Conservation (phyloP, 2,329 filamentous ascomycete genomes). For the Xylariaceae sp. region DNA sequence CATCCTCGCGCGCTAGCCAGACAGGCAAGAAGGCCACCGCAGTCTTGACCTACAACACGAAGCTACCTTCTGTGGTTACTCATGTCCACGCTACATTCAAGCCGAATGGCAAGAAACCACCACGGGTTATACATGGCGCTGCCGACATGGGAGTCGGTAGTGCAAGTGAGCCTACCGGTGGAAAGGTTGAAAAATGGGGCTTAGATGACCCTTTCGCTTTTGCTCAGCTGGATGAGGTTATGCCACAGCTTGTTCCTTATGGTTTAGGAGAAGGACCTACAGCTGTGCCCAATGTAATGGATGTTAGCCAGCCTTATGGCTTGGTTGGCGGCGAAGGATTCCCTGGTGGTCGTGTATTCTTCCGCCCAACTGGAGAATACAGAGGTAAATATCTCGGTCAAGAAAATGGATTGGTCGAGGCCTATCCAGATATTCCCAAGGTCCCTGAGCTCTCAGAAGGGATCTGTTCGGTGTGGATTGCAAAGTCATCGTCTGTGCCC, state of each 20-base stretch:
- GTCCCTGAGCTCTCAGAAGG: constrained; percentile 73
- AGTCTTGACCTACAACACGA: constrained; percentile 84
- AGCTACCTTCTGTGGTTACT: constrained; percentile 78
- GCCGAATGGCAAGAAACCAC: constrained; percentile 71
- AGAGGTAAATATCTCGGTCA: constrained; percentile 75
- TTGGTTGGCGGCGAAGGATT: constrained; percentile 86
- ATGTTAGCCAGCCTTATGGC: constrained; percentile 85
- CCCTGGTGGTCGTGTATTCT: constrained; percentile 81
- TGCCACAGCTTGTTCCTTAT: constrained; percentile 74
- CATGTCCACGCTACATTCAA: constrained; percentile 79
- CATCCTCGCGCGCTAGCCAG: constrained; percentile 54
- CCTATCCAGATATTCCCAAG: constrained; percentile 75
- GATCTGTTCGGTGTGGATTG: constrained; percentile 85
- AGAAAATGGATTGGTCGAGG: constrained; percentile 64
- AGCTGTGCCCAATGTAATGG: constrained; percentile 84
- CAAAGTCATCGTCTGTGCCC: constrained; percentile 77
- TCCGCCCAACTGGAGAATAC: constrained; percentile 74
- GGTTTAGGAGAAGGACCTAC: constrained; percentile 81
- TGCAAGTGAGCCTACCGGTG: constrained; percentile 77
- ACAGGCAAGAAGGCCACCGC: constrained; percentile 72
- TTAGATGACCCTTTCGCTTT: constrained; percentile 76
- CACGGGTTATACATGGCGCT: constrained; percentile 82
- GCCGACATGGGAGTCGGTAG: constrained; percentile 80
- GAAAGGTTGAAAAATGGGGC: constrained; percentile 82
- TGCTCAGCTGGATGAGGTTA: constrained; percentile 78